A percentile compares a stretch with the other conserved stretches of the same genome.
These are phyloP conservation scores for Vitis hybrid DNA, from an alignment of 177 flowering plant species.

Conservation along the genomic window DNA sequence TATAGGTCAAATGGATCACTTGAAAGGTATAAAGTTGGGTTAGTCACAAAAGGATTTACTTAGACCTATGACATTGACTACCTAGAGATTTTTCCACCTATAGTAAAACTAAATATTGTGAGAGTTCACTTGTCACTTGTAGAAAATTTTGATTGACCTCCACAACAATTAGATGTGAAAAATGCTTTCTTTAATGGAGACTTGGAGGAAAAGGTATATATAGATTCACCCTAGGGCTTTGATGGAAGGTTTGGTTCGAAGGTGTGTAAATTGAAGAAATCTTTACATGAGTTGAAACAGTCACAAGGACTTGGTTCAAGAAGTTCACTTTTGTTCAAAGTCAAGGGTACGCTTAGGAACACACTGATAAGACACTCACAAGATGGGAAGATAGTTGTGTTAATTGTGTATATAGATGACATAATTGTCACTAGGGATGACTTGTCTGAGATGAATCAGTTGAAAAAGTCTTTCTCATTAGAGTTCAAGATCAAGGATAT, in stretches of 20 bases:
- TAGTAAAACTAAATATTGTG: too few species aligned
- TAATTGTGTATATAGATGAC: not conserved
- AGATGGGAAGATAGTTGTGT: not conserved
- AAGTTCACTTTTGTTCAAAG: not conserved
- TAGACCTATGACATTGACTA: too few species aligned
- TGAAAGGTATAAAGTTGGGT: too few species aligned
- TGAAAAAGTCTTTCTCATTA: not conserved
- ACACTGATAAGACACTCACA: not conserved
- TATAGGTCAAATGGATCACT: too few species aligned
- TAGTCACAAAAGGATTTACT: too few species aligned
- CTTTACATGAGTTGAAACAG: not conserved
- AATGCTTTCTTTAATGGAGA: too few species aligned
- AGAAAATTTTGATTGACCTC: too few species aligned
- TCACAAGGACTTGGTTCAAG: not conserved
- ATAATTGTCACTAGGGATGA: not conserved
- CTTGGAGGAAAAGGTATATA: too few species aligned
- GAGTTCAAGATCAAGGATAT: too few species aligned
- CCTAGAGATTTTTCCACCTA: too few species aligned
- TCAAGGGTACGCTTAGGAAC: not conserved
- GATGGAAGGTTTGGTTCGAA: not conserved
- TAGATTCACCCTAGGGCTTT: not conserved
- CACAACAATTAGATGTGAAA: too few species aligned
- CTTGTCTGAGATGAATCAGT: not conserved
- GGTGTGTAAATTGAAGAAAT: not conserved
- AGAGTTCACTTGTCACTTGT: too few species aligned